These are phyloP conservation scores for Crassisporium funariophilum DNA, from an alignment of 768 basidiomycete genomes.

Conservation along the genomic window DNA sequence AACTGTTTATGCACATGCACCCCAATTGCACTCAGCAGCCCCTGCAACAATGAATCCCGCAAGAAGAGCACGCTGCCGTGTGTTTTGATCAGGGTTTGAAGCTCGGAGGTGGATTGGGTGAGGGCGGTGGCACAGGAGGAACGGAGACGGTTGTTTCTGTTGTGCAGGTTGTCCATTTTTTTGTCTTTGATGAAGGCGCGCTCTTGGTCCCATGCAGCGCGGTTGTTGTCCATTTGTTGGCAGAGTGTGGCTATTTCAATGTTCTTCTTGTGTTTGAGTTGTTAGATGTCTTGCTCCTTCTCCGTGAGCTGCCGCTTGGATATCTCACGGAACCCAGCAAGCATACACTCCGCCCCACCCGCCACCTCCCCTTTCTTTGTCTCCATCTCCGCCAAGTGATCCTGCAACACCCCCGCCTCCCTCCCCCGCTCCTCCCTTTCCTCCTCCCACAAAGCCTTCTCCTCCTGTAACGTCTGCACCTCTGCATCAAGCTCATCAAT, in stretches of 20 bases:
- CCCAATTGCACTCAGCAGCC: too few species aligned
- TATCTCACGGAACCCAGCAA: slow-evolving; percentile 38
- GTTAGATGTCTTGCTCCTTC: slow-evolving; percentile 41
- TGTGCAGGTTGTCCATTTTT: slow-evolving; percentile 49
- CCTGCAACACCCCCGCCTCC: slow-evolving; percentile 36
- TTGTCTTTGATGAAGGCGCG: slow-evolving; percentile 49
- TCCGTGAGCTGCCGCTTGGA: slow-evolving; percentile 39
- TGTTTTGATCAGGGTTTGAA: slow-evolving; percentile 55
- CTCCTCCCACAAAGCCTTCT: slow-evolving; percentile 52
- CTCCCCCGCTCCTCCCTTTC: slow-evolving; percentile 47
- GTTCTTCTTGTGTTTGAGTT: too few species aligned
- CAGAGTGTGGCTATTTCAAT: slow-evolving; percentile 42
- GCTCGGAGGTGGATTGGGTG: slow-evolving; percentile 43
- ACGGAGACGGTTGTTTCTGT: slow-evolving; percentile 49
- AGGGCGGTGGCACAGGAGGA: slow-evolving; percentile 40
- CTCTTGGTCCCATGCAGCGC: slow-evolving; percentile 49
- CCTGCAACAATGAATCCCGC: slow-evolving; percentile 51
- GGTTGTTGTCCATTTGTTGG: slow-evolving; percentile 41
- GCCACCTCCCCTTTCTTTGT: slow-evolving; percentile 34
- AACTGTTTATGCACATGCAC: too few species aligned
- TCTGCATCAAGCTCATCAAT: slow-evolving; percentile 50
- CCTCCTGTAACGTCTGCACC: slow-evolving; percentile 47
- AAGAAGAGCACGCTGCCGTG: slow-evolving; percentile 58
- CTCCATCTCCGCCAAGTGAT: slow-evolving; percentile 40
- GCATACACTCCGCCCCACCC: slow-evolving; percentile 39